Evolutionary conservation across 2,329 filamentous ascomycete species (phyloP), one percentile per base, ranked within the genome.

Genomic region (Cytospora paraplurivora): DNA sequence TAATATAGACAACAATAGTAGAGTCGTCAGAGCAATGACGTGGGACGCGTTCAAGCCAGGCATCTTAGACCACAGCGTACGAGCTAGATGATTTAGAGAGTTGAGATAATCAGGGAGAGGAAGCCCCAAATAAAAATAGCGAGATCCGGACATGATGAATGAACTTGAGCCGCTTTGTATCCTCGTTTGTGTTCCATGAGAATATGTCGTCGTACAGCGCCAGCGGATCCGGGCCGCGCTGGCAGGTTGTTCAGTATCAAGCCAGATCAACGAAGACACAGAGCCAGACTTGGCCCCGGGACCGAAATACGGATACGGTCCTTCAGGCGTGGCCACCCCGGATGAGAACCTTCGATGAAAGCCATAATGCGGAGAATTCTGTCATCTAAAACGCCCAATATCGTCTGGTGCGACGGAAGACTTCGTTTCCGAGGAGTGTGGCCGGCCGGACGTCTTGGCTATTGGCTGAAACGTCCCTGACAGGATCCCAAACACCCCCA

Each of bases 401-500:
- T 47, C 44, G 44, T 47, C 37, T 53, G 41, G 54, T 49, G 51
- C 53, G 56, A 61, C 59, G 59, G 59, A 51, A 55, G 49, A 41
- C 33, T 37, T 50, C 51, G 51, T 61, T 61, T 55, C 59, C 59
- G 59, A 61, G 59, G 17, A 55, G 38, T 54, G 38, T 44, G 59
- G 49, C 51, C 54, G 38, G 55, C 41, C 38, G 59, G 49, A 33
- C 51, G 59, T 35, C 37, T 34, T 44, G 59, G 59, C 51, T 51
- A 61, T 61, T 61, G 59, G 59, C 59, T 61, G 59, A 61, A 61
- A 61, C 59, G 51, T 50, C 51, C 51, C 59, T 61, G 59, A 61
- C 51, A 55, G 59, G 51, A 59, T 33, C 59, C 59, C 51, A 55
- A 61, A 35, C 59, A 13, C 37, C 19, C 17, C 59, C 38, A 51